Evolutionary conservation across 1,139 yeast genomes (phyloP), one percentile per base, ranked within the genome.

Genomic region (Candida dubliniensis): DNA sequence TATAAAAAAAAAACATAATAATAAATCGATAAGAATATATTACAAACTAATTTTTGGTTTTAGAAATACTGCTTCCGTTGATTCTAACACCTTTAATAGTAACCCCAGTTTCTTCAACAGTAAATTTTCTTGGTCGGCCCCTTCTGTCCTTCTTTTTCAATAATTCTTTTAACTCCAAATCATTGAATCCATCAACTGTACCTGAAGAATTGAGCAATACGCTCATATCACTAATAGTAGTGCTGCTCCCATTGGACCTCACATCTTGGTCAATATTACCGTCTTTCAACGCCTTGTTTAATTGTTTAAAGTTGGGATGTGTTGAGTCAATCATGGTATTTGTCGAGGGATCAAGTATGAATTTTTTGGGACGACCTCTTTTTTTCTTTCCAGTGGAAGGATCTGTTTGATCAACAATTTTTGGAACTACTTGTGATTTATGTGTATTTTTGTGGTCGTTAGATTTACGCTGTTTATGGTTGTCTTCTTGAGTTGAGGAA

Each of bases 41-140:
- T 27, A n/a, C 13, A 11, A 11, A n/a, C 13, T 13, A 30, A 32
- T 31, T 34, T 13, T 31, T 37, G 11, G 37, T 47, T 41, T 49
- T 51, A 9, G 38, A 36, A 23, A 45, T 37, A 15, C 47, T 52
- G 30, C 63, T 60, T 6, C 78, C 79, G 47, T 68, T 71, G 3
- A 74, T 74, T 46, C 76, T 60, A 13, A 73, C 67, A 1, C 79
- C 78, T 52, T 68, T 71, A 38, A 74, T 74, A 10, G 77, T 73
- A 5, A 72, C 58, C 3, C 79, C 79, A n/a, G 77, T 71, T 48
- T 73, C 73, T 47, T 73, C 79, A 10, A 72, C 60, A 0, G 80
- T 77, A 48, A 74, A 74, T 52, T 77, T 77, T 50, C 81, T 62
- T 4, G 82, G 82, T 51, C 82, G 61, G 11, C 82, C 82, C 44